These are phyloP conservation scores for Aurantiochytrium sp. DNA, from an alignment of 108 stramenopile genomes.

Conservation along the genomic window DNA sequence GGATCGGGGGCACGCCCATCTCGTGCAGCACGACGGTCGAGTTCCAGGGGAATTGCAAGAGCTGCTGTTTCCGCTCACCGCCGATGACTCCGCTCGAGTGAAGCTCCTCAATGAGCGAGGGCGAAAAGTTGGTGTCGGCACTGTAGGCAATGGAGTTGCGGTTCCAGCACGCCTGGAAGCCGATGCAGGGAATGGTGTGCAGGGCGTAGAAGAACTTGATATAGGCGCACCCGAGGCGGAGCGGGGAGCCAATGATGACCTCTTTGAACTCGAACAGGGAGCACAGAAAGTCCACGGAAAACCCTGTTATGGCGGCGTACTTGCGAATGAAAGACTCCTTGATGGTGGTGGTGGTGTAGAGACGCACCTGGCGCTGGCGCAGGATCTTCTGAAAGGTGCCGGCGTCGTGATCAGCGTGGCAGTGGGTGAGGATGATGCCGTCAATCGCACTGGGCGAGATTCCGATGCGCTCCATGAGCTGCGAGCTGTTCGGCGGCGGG, in stretches of 20 bases:
- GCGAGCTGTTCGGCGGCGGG: conserved; percentile 67
- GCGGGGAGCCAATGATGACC: not conserved
- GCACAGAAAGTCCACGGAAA: not conserved
- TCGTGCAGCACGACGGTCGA: conserved; percentile 41
- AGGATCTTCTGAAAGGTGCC: conserved; percentile 49
- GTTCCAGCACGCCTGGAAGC: conserved; percentile 32
- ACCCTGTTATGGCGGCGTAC: conserved; percentile 4
- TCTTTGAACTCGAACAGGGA: not conserved
- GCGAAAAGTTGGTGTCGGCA: conserved; percentile 41
- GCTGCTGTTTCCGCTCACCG: conserved; percentile 26
- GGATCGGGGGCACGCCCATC: conserved; percentile 44
- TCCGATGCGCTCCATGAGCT: conserved; percentile 31
- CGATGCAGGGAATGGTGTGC: conserved; percentile 52
- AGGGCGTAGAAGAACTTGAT: conserved; percentile 46
- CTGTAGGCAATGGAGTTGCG: conserved; percentile 25
- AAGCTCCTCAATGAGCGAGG: conserved; percentile 32
- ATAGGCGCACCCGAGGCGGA: conserved; percentile 35
- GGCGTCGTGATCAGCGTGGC: conserved; percentile 51
- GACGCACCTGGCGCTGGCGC: conserved; percentile 25
- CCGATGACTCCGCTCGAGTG: conserved; percentile 24
- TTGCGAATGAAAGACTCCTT: conserved; percentile 34
- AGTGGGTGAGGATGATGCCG: conserved; percentile 48
- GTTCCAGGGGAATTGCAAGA: conserved; percentile 46
- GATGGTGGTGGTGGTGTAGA: conserved; percentile 48
- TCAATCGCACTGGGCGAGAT: conserved; percentile 36